Percentiles rank a stretch among this genome's conserved stretches.
Conservation (phyloP, 148 eudicot genomes). For the Rhododendron simsii region DNA sequence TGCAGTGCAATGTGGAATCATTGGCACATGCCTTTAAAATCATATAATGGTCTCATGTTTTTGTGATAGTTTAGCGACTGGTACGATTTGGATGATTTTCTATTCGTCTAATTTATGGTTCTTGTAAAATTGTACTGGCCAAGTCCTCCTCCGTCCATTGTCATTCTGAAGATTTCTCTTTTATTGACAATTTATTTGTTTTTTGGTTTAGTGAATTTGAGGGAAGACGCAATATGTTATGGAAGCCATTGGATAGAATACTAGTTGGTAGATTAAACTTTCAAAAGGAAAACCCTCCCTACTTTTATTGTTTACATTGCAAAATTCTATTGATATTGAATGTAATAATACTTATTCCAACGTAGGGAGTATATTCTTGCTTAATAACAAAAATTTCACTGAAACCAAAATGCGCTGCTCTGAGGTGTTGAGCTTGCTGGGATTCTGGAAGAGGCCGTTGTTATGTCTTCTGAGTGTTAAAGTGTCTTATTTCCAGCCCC, state of each 20-base stretch:
- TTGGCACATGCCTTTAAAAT: neutral
- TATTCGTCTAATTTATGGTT: neutral
- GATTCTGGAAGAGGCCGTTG: neutral
- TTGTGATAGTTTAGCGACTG: neutral
- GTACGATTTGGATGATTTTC: neutral
- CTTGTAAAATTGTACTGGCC: neutral
- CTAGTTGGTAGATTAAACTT: neutral
- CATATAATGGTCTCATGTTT: neutral
- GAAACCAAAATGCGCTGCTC: neutral
- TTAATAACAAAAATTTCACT: neutral
- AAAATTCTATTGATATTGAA: neutral
- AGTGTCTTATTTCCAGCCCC: neutral
- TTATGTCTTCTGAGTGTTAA: neutral
- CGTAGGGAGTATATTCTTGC: neutral
- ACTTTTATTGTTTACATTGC: neutral
- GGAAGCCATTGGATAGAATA: neutral
- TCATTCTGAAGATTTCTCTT: neutral
- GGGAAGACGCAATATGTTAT: neutral
- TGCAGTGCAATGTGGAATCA: neutral
- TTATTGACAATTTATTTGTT: neutral
- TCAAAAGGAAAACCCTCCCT: neutral
- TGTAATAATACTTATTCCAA: neutral
- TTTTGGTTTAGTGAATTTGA: neutral
- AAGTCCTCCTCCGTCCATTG: neutral
- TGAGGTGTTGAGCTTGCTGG: neutral